A percentile compares a stretch with the other conserved stretches of the same genome.
phyloP scores from a whole-genome alignment of 305 asterid species.

The Rubia balearica region DNA sequence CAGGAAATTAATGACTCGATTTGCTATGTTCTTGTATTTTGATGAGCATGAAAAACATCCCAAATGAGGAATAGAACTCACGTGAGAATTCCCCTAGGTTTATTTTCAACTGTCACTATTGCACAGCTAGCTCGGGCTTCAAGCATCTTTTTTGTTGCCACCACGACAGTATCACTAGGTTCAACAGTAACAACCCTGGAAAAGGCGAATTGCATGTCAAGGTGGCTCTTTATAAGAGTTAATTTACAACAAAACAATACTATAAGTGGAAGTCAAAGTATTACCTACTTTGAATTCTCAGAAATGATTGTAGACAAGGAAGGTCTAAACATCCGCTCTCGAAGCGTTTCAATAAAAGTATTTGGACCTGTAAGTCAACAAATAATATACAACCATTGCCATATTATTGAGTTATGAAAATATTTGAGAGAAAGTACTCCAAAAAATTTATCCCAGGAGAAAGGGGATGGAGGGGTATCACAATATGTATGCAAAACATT shows the following conservation, averaged over 20 bases:
- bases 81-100: conserved; percentile 91
- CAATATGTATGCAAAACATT: not conserved
- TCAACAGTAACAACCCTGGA: conserved; percentile 69
- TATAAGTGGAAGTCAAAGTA: conserved; percentile 42
- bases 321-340: conserved; percentile 90
- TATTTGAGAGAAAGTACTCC: not conserved
- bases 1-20: not conserved
- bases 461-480: not conserved
- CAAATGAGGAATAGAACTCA: conserved; percentile 32
- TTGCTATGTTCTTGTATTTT: not conserved
- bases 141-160: conserved; percentile 73
- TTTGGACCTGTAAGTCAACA: conserved; percentile 47
- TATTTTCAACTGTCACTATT: conserved; percentile 64
- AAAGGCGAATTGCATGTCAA: conserved; percentile 10
- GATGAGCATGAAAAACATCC: not conserved
- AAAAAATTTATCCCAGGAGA: not conserved
- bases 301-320: conserved; percentile 75
- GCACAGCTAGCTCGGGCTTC: conserved; percentile 60
- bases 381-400: not conserved
- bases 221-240: not conserved
- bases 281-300: conserved; percentile 98
- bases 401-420: not conserved
- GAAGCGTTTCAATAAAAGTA: conserved; percentile 78
- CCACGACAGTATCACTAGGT: conserved; percentile 72
- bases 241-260: not conserved